Percentiles rank a stretch among this genome's conserved stretches.
These are phyloP conservation scores for Hymenoscyphus albidus DNA, from an alignment of 2,329 filamentous ascomycete genomes.

Conservation along the genomic window DNA sequence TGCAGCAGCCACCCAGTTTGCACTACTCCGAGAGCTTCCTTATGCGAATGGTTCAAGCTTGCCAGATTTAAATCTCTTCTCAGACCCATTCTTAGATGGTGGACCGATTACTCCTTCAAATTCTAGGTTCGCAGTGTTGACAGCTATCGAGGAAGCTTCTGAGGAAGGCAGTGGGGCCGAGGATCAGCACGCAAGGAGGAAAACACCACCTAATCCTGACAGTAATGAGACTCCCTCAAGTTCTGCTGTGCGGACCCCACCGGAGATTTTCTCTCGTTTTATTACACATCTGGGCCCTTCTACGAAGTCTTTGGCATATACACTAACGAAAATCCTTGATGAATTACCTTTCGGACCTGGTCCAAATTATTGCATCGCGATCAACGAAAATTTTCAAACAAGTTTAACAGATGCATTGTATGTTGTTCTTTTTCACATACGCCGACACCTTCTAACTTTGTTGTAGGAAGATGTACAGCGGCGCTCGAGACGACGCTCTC, in stretches of 20 bases:
- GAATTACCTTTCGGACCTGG: conserved; percentile 76
- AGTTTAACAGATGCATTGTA: conserved; percentile 75
- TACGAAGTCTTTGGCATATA: conserved; percentile 94
- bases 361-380: conserved; percentile 63
- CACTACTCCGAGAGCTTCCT: conserved; percentile 65
- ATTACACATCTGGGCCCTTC: conserved; percentile 86
- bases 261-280: conserved; percentile 88
- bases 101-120: conserved; percentile 27
- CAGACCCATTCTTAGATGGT: conserved; percentile 13
- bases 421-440: conserved; percentile 7
- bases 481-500: conserved; percentile 71
- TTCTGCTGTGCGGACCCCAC: conserved; percentile 54
- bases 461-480: conserved; percentile 64
- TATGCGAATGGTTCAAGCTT: conserved; percentile 21
- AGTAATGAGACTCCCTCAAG: conserved; percentile 7
- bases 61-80: conserved; percentile 15
- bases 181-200: conserved; percentile 27
- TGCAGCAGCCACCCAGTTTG: conserved; percentile 85
- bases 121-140: conserved; percentile 47
- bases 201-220: conserved; percentile 18
- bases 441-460: conserved; percentile 7
- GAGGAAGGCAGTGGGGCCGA: conserved; percentile 53
- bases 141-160: conserved; percentile 60
- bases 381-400: conserved; percentile 75
- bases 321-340: conserved; percentile 80